Base-by-base conservation (phyloP, 371 early-diverging fungal species). In the Saksenaea oblongispora region DNA sequence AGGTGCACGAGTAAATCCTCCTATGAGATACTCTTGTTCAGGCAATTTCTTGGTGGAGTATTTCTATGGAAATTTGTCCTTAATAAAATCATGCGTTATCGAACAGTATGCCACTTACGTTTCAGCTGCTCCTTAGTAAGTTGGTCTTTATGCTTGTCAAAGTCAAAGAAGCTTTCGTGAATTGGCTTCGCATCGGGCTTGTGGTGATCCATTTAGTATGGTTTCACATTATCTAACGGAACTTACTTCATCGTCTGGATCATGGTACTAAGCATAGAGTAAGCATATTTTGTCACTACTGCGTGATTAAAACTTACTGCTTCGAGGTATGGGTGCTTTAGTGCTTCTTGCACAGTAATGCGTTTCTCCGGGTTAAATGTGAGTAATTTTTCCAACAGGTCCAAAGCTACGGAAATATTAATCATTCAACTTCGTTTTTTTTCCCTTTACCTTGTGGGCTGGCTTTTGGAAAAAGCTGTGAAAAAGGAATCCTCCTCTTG, bases 291-390 rank as follows among this genome's bases (percentile, higher is more conserved):
- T 4, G n/a, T 10, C 8, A 18, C 31, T 9, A 34, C 47, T 1
- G 41, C 26, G 0, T 37, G 7, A 59, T 15, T 3, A 34, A 1
- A 11, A 69, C 68, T 69, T 71, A 83, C 84, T 63, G 86, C 86
- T 66, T 88, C 89, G 63, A 97, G 86, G 67, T 94, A 99, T 39
- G 95, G 95, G 73, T 98, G 96, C 17, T 82, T 83, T 39, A 99
- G 84, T 36, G 98, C 95, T 63, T 96, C 91, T 69, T 93, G 92
- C 31, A 96, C 99, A 5, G 95, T 95, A 66, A 96, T 93, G 37
- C 99, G 89, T 61, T 92, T 89, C 57, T 79, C 78, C 15, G 99
- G 99, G 74, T 95, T 94, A 62, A 98, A 99, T 5, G 91, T 88
- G 41, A 99, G 88, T 63, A 99, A 83, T 64, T 91, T 89, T 70